These are phyloP conservation scores for Irpex lacteus DNA, from an alignment of 1,284 basidiomycete genomes.

Conservation along the genomic window DNA sequence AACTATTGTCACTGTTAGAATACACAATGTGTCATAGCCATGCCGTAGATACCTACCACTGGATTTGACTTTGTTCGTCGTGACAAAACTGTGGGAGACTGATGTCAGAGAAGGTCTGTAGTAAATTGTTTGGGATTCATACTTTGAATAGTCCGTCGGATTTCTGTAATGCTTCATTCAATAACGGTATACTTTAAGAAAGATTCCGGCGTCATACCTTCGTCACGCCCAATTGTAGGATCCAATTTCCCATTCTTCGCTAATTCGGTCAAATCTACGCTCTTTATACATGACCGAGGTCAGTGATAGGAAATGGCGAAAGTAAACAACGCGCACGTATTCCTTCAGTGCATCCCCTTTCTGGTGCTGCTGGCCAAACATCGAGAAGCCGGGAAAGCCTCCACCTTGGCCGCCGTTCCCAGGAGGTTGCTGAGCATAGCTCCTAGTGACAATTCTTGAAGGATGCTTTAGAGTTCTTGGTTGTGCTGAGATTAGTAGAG, in stretches of 20 bases:
- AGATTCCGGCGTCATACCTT: conserved; percentile 43
- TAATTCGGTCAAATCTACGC: conserved; percentile 81
- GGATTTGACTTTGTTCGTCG: conserved; percentile 87
- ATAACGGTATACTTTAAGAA: conserved; percentile 5
- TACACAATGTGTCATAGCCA: neutral
- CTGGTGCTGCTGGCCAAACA: conserved; percentile 10
- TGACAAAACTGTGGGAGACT: conserved; percentile 54
- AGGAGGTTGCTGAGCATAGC: conserved; percentile 7
- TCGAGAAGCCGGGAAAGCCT: conserved; percentile 4
- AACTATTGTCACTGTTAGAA: conserved; percentile 39
- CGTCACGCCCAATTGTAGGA: conserved; percentile 87
- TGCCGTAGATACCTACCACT: conserved; percentile 47
- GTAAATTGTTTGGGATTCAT: conserved; percentile 22
- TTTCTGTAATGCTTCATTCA: conserved; percentile 51
- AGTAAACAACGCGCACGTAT: neutral
- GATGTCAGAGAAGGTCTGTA: neutral
- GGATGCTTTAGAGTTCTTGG: neutral
- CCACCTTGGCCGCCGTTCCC: neutral
- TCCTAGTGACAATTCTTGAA: neutral
- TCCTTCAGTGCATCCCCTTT: conserved; percentile 11
- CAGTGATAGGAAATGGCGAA: neutral
- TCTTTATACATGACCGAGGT: conserved; percentile 37
- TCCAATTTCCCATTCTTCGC: conserved; percentile 85
- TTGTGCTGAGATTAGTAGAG: neutral
- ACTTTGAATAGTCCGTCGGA: conserved; percentile 89